A percentile compares a stretch with the other conserved stretches of the same genome.
Evolutionary conservation across 306 rosid species (phyloP).

Genomic region (Vigna reflexopilosa): DNA sequence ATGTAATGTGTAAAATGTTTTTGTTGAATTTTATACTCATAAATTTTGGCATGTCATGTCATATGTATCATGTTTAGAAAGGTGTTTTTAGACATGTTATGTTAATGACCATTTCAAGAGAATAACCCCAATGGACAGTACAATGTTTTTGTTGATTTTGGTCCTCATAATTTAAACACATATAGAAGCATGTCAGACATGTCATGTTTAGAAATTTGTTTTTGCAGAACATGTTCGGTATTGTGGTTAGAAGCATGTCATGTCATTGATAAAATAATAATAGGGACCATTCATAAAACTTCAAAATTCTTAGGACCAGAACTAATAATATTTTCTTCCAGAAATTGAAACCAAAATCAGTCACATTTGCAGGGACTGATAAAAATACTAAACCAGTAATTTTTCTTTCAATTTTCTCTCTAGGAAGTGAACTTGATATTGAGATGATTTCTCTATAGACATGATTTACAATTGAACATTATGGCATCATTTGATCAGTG

Average conservation of each 20-base stretch:
- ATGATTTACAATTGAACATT: background rate
- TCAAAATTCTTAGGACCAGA: too few relatives aligned
- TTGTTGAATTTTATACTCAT: background rate
- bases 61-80: background rate
- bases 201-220: too few relatives aligned
- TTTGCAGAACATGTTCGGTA: background rate
- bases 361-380: background rate
- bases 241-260: background rate
- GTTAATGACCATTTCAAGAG: too few relatives aligned
- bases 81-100: background rate
- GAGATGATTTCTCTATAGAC: background rate
- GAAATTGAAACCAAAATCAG: too few relatives aligned
- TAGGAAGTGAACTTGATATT: background rate
- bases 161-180: background rate
- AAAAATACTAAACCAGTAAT: background rate
- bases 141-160: background rate
- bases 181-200: too few relatives aligned
- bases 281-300: background rate
- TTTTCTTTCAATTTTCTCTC: slow-evolving; percentile 1
- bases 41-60: background rate
- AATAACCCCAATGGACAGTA: too few relatives aligned
- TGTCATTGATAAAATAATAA: background rate
- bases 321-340: too few relatives aligned
- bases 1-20: background rate
- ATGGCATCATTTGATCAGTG: background rate